These are phyloP conservation scores for Phytophthora parvispora DNA, from an alignment of 352 stramenopile genomes.

Conservation along the genomic window DNA sequence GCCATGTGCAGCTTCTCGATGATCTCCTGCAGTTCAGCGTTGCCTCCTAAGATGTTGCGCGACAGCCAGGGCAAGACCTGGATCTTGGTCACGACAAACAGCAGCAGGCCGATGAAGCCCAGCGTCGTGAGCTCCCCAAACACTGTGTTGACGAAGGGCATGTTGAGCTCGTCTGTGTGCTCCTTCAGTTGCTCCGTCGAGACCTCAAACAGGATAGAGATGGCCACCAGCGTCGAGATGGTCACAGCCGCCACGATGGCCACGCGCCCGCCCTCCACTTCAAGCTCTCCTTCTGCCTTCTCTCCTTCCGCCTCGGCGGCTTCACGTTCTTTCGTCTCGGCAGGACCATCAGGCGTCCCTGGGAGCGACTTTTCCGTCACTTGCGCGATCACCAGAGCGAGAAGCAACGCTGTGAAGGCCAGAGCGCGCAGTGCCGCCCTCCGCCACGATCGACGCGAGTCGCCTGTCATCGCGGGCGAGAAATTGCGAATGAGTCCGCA, in stretches of 20 bases:
- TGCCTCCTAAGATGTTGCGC: conserved; percentile 44
- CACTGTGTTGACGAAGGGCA: conserved; percentile 77
- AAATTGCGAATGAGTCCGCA: conserved; percentile 15
- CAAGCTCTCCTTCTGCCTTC: conserved; percentile 9
- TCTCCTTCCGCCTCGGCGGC: conserved; percentile 4
- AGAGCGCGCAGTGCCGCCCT: conserved; percentile 9
- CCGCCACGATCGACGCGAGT: conserved; percentile 6
- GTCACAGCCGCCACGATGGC: conserved; percentile 58
- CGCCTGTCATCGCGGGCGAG: conserved; percentile 13
- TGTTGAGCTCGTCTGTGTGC: conserved; percentile 75
- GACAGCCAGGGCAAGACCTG: conserved; percentile 64
- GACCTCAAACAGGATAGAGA: conserved; percentile 77
- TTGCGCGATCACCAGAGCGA: conserved; percentile 34
- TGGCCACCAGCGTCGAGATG: conserved; percentile 66
- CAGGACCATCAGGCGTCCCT: neutral
- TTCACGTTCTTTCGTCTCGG: neutral
- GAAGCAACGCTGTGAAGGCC: conserved; percentile 23
- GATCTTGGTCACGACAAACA: conserved; percentile 77
- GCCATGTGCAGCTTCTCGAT: conserved; percentile 85
- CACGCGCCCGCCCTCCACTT: conserved; percentile 28
- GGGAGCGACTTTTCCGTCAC: conserved; percentile 18
- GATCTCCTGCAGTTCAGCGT: conserved; percentile 70
- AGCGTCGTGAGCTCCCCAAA: conserved; percentile 80
- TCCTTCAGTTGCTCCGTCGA: conserved; percentile 50
- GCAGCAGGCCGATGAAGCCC: conserved; percentile 73